phyloP scores from a whole-genome alignment of 2,329 filamentous ascomycete species.

The Arthroderma sp. region DNA sequence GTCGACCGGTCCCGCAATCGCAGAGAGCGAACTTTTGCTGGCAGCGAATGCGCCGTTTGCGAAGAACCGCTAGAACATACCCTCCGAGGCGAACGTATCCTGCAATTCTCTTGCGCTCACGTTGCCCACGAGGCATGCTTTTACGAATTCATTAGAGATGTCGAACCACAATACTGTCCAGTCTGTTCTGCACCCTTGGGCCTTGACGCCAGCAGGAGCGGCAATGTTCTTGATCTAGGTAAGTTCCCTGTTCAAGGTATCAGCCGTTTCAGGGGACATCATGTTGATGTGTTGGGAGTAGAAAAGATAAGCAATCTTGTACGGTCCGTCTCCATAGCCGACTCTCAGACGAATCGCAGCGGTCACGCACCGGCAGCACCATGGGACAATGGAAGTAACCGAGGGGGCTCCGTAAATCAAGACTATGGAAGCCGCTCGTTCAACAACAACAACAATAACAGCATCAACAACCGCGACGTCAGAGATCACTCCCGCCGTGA shows the following conservation, averaged over 20 bases:
- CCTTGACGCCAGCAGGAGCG: conserved; percentile 81
- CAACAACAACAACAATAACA: too few species aligned
- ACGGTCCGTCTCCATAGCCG: conserved; percentile 61
- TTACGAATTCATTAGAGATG: conserved; percentile 94
- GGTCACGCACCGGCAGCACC: conserved; percentile 47
- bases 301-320: conserved; percentile 94
- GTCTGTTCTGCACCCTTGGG: conserved; percentile 85
- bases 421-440: conserved; percentile 16
- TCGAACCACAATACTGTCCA: conserved; percentile 87
- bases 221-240: conserved; percentile 89
- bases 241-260: conserved; percentile 12
- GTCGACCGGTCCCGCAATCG: conserved; percentile 66
- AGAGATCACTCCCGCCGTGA: conserved; percentile 27
- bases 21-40: conserved; percentile 87
- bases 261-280: not conserved
- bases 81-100: conserved; percentile 78
- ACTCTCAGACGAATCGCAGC: conserved; percentile 42
- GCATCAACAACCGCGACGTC: conserved; percentile 20
- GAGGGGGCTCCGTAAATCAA: conserved; percentile 25
- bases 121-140: conserved; percentile 97
- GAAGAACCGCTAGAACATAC: conserved; percentile 96
- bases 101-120: conserved; percentile 94
- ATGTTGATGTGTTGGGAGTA: conserved; percentile 29
- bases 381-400: conserved; percentile 41
- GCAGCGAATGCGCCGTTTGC: conserved; percentile 87